Base-by-base conservation (phyloP, 257 asterid species). In the Gardenia jasminoides region DNA sequence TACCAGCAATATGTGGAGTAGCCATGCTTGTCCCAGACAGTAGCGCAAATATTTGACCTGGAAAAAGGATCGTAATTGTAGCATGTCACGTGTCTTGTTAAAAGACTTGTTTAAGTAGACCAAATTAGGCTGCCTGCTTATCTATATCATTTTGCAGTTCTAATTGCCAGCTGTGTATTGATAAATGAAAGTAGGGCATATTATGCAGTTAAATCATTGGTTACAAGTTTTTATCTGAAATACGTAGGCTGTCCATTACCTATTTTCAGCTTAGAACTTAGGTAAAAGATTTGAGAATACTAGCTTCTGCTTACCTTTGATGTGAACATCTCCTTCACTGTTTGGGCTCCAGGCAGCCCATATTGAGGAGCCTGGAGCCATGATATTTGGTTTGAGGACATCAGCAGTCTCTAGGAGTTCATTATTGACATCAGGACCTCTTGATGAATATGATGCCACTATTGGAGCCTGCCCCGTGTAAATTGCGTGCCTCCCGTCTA, bases 21-120 rank as follows among this genome's bases (percentile, higher is more conserved):
- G 93, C 93, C 93, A 89, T 92, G 87, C 95, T 92, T 7, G 93
- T 92, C 77, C 97, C 93, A 26, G 97, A 92, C 75, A 90, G 39
- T 20, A 90, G 61, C 0, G 95, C 90, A 33, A 90, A 88, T n/a
- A 41, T 77, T 79, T 88, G 92, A 66, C 91, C 96, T 87, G 87
- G 67, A 56, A 47, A 75, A 39, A 44, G 26, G 56, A 76, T 76
- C 44, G 47, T 2, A 36, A 0, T 59, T 43, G 26, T 30, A 59
- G 39, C 59, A 78, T 67, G 43, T 58, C 22, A 19, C 8, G 24
- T 56, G 20, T 19, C 48, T 54, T 20, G 56, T 66, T 13, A 7
- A 4, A 0, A 66, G 20, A 15, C 17, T 17, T 7, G 10, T 44
- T 36, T 24, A 56, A 15, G 16, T 1, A 31, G 64, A 52, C 47